Conservation (phyloP, 345 rosid genomes). For the Syzygium oleosum region DNA sequence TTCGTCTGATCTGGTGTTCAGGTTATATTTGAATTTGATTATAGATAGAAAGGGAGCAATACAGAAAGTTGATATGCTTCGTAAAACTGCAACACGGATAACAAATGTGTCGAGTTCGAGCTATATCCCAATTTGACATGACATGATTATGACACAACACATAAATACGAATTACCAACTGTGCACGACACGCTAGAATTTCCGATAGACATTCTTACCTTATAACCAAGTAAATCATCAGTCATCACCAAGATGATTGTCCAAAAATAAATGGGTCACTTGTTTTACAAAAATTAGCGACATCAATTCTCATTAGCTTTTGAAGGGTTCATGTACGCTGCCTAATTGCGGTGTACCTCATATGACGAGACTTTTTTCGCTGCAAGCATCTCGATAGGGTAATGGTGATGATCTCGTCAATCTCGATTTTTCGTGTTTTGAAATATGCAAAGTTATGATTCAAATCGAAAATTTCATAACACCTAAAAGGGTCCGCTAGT, state of each 20-base stretch:
- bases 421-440: not conserved
- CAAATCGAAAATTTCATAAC: not conserved
- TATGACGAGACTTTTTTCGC: not conserved
- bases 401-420: not conserved
- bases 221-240: not conserved
- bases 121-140: not conserved
- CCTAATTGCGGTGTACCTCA: not conserved
- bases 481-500: not conserved
- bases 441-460: not conserved
- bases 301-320: not conserved
- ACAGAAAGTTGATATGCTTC: not conserved
- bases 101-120: not conserved
- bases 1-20: not conserved
- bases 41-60: not conserved
- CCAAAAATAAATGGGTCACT: not conserved
- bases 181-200: not conserved
- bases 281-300: not conserved
- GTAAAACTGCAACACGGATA: not conserved
- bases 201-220: not conserved
- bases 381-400: not conserved
- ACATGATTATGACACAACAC: not conserved
- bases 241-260: not conserved
- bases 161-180: not conserved
- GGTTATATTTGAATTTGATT: not conserved
- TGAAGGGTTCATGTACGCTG: not conserved